Evolutionary conservation across 1,284 basidiomycete species (phyloP), one percentile per base, ranked within the genome.

Genomic region (Fomitopsis palustris): DNA sequence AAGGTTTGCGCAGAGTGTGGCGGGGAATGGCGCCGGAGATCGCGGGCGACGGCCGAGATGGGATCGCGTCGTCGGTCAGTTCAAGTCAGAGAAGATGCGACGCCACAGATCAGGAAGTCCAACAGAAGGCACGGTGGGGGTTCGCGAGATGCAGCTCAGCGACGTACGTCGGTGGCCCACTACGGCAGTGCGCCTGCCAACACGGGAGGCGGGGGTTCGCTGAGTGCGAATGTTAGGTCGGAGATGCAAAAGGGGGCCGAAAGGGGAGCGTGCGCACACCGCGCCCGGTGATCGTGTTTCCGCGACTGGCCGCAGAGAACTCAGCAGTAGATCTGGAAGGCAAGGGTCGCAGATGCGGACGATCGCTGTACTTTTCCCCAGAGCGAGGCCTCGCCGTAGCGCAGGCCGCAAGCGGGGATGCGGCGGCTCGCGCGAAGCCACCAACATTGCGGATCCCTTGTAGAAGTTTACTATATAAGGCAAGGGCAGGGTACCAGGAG

Each of bases 391-490:
- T 7, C 27, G 49, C 27, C 49, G 19, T n/a, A 8, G 14, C 7
- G 49, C 27, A 33, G 12, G 47, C 21, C 10, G 38, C 38, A 1
- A 3, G 43, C 23, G 37, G 53, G 21, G 39, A 19, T n/a, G 37
- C 27, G 6, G 41, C 42, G 42, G 41, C 29, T 21, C 4, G 54
- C 54, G 33, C 54, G 31, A 54, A 52, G 31, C 2, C 49, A 14
- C 31, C 19, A 14, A 51, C 49, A 35, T 16, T 47, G 65, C 43
- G 64, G 56, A 65, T 67, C 65, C 14, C 2, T 9, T 42, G 0
- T 23, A 60, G 65, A 67, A 67, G 62, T 35, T 52, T 41, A 19
- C 65, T 59, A 1, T 31, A 61, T 61, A 61, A 29, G 64, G 64
- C 59, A 51, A 8, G 55, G 8, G 17, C 43, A 52, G 54, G n/a